These are phyloP conservation scores for Nicotiana benthamiana DNA, from an alignment of 257 asterid species.

Conservation along the genomic window DNA sequence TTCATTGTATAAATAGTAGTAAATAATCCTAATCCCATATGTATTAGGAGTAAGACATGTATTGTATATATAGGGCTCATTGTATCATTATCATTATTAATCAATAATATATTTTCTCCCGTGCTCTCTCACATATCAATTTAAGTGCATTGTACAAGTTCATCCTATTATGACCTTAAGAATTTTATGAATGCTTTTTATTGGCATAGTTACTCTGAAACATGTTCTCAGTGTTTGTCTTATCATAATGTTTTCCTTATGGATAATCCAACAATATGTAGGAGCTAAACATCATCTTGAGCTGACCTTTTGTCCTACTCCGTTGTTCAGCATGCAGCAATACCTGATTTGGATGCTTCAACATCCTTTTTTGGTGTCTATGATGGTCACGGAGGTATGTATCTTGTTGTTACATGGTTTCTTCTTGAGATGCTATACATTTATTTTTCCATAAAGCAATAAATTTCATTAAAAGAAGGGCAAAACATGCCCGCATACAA, in stretches of 20 bases:
- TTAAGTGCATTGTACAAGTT: neutral
- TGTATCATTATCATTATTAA: too few relatives aligned
- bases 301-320: neutral
- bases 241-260: neutral
- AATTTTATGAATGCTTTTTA: neutral
- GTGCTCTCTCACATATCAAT: too few relatives aligned
- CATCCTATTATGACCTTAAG: neutral
- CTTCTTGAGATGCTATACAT: neutral
- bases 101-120: too few relatives aligned
- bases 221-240: neutral
- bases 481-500: too few relatives aligned
- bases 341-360: conserved; percentile 60
- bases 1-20: too few relatives aligned
- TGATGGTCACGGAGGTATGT: conserved; percentile 96
- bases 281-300: neutral
- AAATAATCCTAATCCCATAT: too few relatives aligned
- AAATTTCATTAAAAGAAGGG: too few relatives aligned
- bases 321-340: conserved; percentile 73
- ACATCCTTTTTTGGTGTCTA: conserved; percentile 96
- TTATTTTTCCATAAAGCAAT: too few relatives aligned
- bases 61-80: too few relatives aligned
- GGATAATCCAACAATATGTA: neutral
- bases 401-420: conserved; percentile 10
- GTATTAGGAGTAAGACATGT: too few relatives aligned
- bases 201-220: neutral